Percentiles rank a stretch among this genome's conserved stretches.
These are phyloP conservation scores for Pichia occidentalis DNA, from an alignment of 805 yeast genomes.

Conservation along the genomic window DNA sequence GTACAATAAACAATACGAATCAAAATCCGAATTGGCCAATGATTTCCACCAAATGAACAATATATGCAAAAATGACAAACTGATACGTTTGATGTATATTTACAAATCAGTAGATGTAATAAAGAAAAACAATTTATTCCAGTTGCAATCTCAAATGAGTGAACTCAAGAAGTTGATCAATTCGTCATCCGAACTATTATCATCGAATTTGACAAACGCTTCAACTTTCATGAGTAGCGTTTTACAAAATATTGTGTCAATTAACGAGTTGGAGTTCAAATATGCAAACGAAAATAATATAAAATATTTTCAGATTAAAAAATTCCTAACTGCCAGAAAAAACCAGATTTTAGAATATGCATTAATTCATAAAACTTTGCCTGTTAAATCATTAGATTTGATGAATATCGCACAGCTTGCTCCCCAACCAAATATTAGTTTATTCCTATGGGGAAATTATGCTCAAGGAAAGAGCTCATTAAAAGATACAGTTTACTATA, in stretches of 20 bases:
- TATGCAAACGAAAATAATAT: not conserved
- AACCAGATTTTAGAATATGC: not conserved
- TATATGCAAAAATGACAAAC: conserved; percentile 1
- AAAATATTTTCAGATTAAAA: not conserved
- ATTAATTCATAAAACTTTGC: not conserved
- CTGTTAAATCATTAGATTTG: not conserved
- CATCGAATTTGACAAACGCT: too few relatives aligned
- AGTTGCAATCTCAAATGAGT: not conserved
- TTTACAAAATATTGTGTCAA: not conserved
- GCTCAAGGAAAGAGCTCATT: not conserved
- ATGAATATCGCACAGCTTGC: conserved; percentile 1
- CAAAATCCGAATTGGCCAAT: not conserved
- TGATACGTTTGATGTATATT: conserved; percentile 1
- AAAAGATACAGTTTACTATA: conserved; percentile 2
- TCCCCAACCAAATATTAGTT: not conserved
- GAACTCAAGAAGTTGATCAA: not conserved
- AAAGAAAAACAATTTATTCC: not conserved
- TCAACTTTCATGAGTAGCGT: too few relatives aligned
- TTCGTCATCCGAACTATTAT: too few relatives aligned
- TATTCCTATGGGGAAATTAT: conserved; percentile 6
- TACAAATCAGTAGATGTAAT: conserved; percentile 8
- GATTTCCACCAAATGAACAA: conserved; percentile 6
- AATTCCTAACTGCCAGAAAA: conserved; percentile 3
- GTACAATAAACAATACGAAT: conserved; percentile 4
- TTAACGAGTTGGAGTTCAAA: conserved; percentile 2